Evolutionary conservation across 2,329 filamentous ascomycete genomes (phyloP), one percentile per base, ranked within the genome.

Genomic region (Xylariomycetidae sp.): DNA sequence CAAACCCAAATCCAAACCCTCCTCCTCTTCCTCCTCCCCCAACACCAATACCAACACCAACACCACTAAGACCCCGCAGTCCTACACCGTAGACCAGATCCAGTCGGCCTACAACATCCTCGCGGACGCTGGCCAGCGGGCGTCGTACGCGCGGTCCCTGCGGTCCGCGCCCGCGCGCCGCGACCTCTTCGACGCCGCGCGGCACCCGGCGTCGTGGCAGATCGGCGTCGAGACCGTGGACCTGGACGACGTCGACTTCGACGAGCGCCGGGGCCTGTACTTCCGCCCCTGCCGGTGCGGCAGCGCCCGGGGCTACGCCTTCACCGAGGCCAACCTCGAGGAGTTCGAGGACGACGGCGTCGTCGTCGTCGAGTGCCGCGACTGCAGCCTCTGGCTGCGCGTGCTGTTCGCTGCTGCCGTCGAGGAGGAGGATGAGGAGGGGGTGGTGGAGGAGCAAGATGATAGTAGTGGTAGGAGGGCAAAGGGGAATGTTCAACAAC

Each of bases 311-410:
- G 79, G 79, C 2, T 84, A 76, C 51, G 54, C 70, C 17, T 71
- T 83, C 41, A 60, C 56, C 12, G 79, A 83, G 56, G 57, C 55
- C 7, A 77, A 83, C 51, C 59, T 84, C 30, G 72, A 78, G 43
- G 74, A 72, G 50, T 72, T 69, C 25, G 68, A 65, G 28, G 72
- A 75, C 31, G 64, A 73, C 41, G 72, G 78, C 7, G 75, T 80
- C 50, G 56, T 83, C 29, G 66, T 81, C 54, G 77, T 84, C 25
- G 79, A 75, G 9, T 84, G 80, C 49, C 64, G 67, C 36, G 79
- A 82, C 47, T 84, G 80, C 45, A 83, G 79, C 50, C 61, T 84
- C 28, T 83, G 77, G 77, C 54, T 83, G 32, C 70, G 71, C 36
- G 76, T 84, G 23, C 67, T 78, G 31, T 84, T 82, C 62, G 75